A percentile compares a stretch with the other conserved stretches of the same genome.
Conservation (phyloP, 441 rosid species). For the Brassica balearica region DNA sequence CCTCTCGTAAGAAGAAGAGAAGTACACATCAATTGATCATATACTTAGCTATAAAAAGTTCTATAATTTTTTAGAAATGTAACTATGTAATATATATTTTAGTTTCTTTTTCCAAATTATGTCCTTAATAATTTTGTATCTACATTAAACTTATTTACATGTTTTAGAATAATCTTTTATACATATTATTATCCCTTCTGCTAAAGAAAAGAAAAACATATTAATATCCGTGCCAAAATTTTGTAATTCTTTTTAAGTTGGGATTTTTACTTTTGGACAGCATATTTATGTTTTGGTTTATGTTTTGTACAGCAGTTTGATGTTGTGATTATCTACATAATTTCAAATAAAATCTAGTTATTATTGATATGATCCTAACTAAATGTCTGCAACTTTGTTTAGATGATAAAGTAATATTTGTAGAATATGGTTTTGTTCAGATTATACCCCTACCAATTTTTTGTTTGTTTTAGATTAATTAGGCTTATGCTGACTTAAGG, state of each 20-base stretch:
- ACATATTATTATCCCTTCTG: not conserved
- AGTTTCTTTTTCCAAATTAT: not conserved
- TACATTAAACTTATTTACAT: not conserved
- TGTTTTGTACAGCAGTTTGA: not conserved
- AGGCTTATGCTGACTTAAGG: not conserved
- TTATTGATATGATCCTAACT: not conserved
- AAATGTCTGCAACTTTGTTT: not conserved
- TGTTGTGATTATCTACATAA: not conserved
- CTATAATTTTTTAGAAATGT: not conserved
- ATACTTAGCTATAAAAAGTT: no score
- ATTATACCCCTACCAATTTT: not conserved
- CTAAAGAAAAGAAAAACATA: no score
- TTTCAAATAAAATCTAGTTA: not conserved
- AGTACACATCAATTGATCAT: constrained; percentile 15
- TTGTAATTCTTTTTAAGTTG: not conserved
- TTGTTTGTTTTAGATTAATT: not conserved
- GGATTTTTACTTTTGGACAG: no score
- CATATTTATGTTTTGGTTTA: not conserved
- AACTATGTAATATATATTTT: constrained; percentile 7
- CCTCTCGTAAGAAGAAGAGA: constrained; percentile 39
- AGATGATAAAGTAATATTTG: not conserved
- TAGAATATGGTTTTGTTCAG: not conserved
- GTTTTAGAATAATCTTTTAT: not conserved
- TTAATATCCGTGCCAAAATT: no score
- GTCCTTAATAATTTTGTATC: not conserved